phyloP scores from a whole-genome alignment of 371 early-diverging fungal genomes.

The Chytridiales sp. region DNA sequence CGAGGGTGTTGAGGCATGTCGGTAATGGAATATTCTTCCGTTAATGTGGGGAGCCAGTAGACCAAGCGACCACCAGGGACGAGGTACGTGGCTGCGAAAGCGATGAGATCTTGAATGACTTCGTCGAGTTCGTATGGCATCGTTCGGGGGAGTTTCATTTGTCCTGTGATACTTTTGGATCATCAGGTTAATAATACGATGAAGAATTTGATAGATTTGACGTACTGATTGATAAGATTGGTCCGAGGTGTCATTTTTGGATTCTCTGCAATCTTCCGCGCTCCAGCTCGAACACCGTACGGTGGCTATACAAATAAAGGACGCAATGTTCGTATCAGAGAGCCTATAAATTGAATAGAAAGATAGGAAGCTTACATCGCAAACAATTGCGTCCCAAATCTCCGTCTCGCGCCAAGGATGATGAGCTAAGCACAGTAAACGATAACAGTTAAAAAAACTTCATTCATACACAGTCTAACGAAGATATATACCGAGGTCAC shows the following conservation, averaged over 20 bases:
- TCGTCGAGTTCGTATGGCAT: conserved; percentile 92
- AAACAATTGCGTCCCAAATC: conserved; percentile 59
- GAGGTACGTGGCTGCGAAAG: conserved; percentile 79
- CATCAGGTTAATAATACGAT: too few relatives aligned
- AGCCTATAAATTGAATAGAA: neutral
- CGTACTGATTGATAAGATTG: conserved; percentile 52
- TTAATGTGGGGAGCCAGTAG: conserved; percentile 93
- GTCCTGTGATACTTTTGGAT: too few relatives aligned
- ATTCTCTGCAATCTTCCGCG: conserved; percentile 83
- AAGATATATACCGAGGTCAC: conserved; percentile 68
- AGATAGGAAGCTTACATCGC: conserved; percentile 49
- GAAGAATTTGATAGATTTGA: conserved; percentile 39
- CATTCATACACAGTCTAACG: too few relatives aligned
- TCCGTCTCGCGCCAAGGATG: conserved; percentile 74
- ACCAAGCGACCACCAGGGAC: conserved; percentile 86
- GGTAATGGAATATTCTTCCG: conserved; percentile 74
- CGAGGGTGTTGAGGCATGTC: conserved; percentile 87
- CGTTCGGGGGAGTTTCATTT: conserved; percentile 74
- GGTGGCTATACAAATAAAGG: conserved; percentile 65
- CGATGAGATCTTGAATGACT: conserved; percentile 78
- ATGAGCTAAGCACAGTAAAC: too few relatives aligned
- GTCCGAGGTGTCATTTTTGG: conserved; percentile 26
- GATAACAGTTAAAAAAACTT: too few relatives aligned
- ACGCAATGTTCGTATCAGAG: neutral
- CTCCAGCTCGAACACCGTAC: conserved; percentile 97